Evolutionary conservation across 805 yeast species (phyloP), one percentile per base, ranked within the genome.

Genomic region (Ogataea pignaliae): DNA sequence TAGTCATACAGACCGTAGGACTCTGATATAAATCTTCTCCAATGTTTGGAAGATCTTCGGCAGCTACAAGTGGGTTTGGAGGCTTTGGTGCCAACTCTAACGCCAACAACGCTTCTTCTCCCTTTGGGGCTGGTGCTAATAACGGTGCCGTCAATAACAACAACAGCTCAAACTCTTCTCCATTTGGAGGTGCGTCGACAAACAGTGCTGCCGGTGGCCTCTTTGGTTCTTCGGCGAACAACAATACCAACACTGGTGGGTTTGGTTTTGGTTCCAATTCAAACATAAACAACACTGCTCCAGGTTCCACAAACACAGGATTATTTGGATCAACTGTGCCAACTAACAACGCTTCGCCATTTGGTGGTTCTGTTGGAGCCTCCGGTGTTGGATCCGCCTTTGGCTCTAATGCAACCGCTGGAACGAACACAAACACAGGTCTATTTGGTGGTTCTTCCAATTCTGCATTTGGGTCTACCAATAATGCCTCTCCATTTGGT

Each of bases 1-100:
- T 21, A 21, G 26, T 21, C 26, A 21, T 5, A 21, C 7, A 21
- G 26, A 21, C 26, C n/a, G n/a, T n/a, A n/a, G 7, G 26, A 21
- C 26, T 7, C 26, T 7, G 7, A 4, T 21, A 21, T 7, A 21
- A 21, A 4, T 21, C 26, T 29, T 37, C 8, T 29, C 34, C 21
- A 31, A 69, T 76, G 81, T 76, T 77, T 66, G 78, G 80, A 38
- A 59, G 66, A 47, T 55, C 74, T 39, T 54, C 71, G 17, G 44
- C 52, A 28, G 62, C 69, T 12, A 57, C 66, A 16, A 68, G 76
- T 38, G 81, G 81, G 15, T 76, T 76, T 57, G 81, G 81, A 11
- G 80, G 80, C 29, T 72, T 60, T 42, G 63, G 63, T 18, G 39
- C 46, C 36, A 49, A 26, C 12, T 41, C 44, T 34, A 43, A 36